Percentiles rank a stretch among this genome's conserved stretches.
Conservation (phyloP, 2,329 filamentous ascomycete species). For the Fusarium tjaetaba region DNA sequence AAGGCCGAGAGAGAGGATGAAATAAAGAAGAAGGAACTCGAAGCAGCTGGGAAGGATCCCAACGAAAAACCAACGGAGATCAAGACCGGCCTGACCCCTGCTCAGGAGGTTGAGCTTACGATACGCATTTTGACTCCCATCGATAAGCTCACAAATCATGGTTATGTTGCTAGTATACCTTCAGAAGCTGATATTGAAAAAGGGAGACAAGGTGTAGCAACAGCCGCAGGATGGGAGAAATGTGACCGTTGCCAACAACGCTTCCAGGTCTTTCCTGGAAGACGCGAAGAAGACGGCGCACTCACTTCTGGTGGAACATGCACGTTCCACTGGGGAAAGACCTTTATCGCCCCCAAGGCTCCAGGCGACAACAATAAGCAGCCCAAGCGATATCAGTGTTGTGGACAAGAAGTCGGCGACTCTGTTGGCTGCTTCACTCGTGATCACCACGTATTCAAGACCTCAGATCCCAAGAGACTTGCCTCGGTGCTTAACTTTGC, state of each 20-base stretch:
- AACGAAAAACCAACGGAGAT: slow-evolving; percentile 61
- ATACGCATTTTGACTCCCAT: slow-evolving; percentile 72
- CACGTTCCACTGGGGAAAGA: slow-evolving; percentile 81
- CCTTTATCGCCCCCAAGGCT: slow-evolving; percentile 66
- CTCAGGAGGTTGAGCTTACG: slow-evolving; percentile 75
- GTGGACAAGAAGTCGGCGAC: slow-evolving; percentile 77
- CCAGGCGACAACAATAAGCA: slow-evolving; percentile 66
- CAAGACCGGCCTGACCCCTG: slow-evolving; percentile 72
- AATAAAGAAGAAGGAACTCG: slow-evolving; percentile 50
- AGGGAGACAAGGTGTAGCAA: slow-evolving; percentile 71
- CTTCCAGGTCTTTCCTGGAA: slow-evolving; percentile 92
- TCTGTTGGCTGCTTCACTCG: slow-evolving; percentile 77
- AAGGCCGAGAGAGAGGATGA: slow-evolving; percentile 64
- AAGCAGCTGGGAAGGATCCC: slow-evolving; percentile 45
- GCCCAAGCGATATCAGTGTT: slow-evolving; percentile 79
- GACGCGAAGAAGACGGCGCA: slow-evolving; percentile 78
- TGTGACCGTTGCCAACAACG: slow-evolving; percentile 88
- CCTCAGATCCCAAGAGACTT: slow-evolving; percentile 77
- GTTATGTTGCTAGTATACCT: slow-evolving; percentile 79
- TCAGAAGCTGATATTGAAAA: slow-evolving; percentile 71
- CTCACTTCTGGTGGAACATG: slow-evolving; percentile 82
- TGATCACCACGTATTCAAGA: slow-evolving; percentile 87
- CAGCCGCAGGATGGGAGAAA: slow-evolving; percentile 81
- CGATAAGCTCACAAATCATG: slow-evolving; percentile 69
- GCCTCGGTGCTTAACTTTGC: slow-evolving; percentile 83